Base-by-base conservation (phyloP, 495 filamentous ascomycete genomes). In the Penicillium waksmanii region DNA sequence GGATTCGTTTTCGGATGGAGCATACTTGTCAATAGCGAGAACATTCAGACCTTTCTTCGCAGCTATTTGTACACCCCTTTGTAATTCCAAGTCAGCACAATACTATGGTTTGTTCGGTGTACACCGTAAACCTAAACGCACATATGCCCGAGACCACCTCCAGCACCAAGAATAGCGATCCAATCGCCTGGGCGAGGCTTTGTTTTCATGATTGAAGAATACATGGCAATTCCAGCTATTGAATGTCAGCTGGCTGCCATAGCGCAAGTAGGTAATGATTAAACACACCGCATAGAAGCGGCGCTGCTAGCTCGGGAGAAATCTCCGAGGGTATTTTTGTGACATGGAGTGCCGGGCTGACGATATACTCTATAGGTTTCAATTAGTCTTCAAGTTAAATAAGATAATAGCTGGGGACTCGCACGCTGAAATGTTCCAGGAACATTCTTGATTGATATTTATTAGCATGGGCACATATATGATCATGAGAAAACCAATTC, bases 101-200 rank as follows among this genome's bases (percentile, higher is more conserved):
- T 9, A 43, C 13, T n/a, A 36, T 31, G 21, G 5, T 44, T 19
- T 10, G 12, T 17, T 44, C 3, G 23, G 23, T 17, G 15, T 7
- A 23, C 6, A 2, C 7, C 15, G 18, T 27, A 15, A 27, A 11
- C 35, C 6, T 11, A 19, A 36, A 27, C 58, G 19, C 68, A 79
- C 74, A 80, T 76, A 62, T 80, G 77, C 15, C 77, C 77, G 15
- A 80, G 51, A 4, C 77, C 77, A 13, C 77, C 77, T 40, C 77
- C 77, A 18, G 77, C 77, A 31, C 77, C 77, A 18, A 75, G 61
- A 9, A 80, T 70, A 38, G 71, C 73, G 33, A 80, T 65, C 68
- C 70, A 80, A 47, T 80, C 68, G 21, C 75, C 77, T 2, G 71
- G 66, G 18, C 72, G 67, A 27, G 75, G 65, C 36, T 72, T 77